Conservation (phyloP, 1,139 yeast species). For the Kurtzmaniella quercitrusa region DNA sequence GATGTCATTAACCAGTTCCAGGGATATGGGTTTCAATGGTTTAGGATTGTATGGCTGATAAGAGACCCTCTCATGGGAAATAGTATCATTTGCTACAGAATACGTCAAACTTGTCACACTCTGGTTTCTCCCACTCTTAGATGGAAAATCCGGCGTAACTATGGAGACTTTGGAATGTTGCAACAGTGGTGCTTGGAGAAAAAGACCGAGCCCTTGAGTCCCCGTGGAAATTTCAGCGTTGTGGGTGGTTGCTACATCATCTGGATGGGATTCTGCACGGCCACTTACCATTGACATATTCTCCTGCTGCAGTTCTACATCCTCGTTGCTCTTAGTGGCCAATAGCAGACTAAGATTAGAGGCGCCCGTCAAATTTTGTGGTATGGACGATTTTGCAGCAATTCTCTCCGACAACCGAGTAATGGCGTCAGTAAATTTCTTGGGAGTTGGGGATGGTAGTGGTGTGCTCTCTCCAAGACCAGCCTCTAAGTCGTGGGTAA, state of each 20-base stretch:
- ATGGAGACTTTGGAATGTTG: not conserved
- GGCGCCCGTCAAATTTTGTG: not conserved
- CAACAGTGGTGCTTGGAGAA: not conserved
- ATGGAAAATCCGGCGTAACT: not conserved
- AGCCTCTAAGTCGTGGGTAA: slow-evolving; percentile 11
- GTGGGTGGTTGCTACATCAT: not conserved
- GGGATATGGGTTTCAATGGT: not conserved
- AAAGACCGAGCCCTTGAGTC: not conserved
- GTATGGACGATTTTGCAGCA: slow-evolving; percentile 19
- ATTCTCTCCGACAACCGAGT: slow-evolving; percentile 39
- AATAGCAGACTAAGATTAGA: not conserved
- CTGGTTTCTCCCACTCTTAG: not conserved
- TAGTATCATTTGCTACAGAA: not conserved
- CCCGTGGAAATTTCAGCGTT: not conserved
- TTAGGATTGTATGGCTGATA: not conserved
- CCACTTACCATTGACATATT: not conserved
- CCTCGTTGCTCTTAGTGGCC: not conserved
- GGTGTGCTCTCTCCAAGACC: slow-evolving; percentile 10
- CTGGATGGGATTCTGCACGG: not conserved
- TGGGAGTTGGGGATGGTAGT: slow-evolving; percentile 16
- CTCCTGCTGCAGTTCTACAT: not conserved
- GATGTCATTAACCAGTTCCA: not conserved
- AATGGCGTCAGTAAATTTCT: slow-evolving; percentile 25
- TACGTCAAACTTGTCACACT: not conserved
- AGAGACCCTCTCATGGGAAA: not conserved